Evolutionary conservation across 2,329 filamentous ascomycete species (phyloP), one percentile per base, ranked within the genome.

Genomic region (Clonostachys byssicola): DNA sequence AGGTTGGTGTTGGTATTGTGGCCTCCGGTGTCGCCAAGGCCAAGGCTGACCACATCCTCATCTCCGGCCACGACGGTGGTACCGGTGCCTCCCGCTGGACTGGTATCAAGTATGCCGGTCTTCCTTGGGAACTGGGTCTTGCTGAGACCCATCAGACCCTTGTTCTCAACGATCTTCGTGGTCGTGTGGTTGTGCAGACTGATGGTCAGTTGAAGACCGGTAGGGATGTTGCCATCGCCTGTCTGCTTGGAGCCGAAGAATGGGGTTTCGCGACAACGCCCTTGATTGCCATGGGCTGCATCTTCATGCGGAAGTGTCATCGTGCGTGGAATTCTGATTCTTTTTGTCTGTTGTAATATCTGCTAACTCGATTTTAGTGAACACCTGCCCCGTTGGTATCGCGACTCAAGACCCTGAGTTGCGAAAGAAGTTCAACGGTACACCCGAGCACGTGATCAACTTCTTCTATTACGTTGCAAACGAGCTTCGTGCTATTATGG

Each of bases 401-500:
- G 92, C 92, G 5, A 96, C 92, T 1, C 92, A 97, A 63, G 92
- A 96, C 59, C 91, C 91, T n/a, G 88, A 92, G 63, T 79, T 97
- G 3, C 83, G 92, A 51, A 88, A 92, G 78, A 97, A 96, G 72
- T 96, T 97, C 69, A 77, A 85, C 56, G 92, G 92, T 52, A 92
- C 89, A 1, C 92, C 92, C 12, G 92, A 97, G 72, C 90, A 96
- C 58, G 92, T 96, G 49, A 96, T 97, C 70, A 97, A 96, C 78
- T 96, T 96, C 77, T 96, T 96, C 74, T 97, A 96, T 74, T 97
- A 96, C 61, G 80, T 97, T 45, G 88, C 92, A 56, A 97, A 97
- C 62, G 92, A 97, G 73, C 82, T 97, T 49, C 86, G 92, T 63
- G 90, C 92, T 35, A 95, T 97, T 70, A 96, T 97, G 92, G 92